These are phyloP conservation scores for Cercospora nicotianae DNA, from an alignment of 2,329 filamentous ascomycete species.

Conservation along the genomic window DNA sequence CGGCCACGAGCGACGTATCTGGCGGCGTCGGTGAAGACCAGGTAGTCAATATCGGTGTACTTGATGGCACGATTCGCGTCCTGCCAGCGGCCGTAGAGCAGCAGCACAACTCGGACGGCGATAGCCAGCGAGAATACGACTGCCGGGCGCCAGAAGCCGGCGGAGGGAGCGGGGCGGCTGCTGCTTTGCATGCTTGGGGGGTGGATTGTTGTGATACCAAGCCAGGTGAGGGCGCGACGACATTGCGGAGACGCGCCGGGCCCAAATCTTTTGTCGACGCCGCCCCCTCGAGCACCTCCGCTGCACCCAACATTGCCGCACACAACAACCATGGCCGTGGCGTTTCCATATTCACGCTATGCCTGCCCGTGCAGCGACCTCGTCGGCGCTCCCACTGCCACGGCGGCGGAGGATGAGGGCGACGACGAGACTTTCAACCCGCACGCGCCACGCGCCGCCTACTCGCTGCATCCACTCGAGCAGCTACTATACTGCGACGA, in stretches of 20 bases:
- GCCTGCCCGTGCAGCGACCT: constrained; percentile 62
- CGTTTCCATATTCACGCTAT: constrained; percentile 65
- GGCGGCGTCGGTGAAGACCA: constrained; percentile 94
- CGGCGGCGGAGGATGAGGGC: constrained; percentile 57
- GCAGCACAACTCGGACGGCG: constrained; percentile 68
- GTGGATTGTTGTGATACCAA: not conserved
- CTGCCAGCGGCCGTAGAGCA: constrained; percentile 89
- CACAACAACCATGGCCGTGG: constrained; percentile 49
- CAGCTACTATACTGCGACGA: constrained; percentile 96
- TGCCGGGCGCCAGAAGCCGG: constrained; percentile 31
- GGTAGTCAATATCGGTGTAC: constrained; percentile 98
- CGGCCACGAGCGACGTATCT: constrained; percentile 67
- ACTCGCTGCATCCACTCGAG: constrained; percentile 88
- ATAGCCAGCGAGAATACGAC: constrained; percentile 50
- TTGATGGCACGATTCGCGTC: constrained; percentile 89
- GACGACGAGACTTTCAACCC: constrained; percentile 86
- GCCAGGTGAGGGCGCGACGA: not conserved
- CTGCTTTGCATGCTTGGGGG: not conserved
- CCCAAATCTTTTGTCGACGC: not conserved
- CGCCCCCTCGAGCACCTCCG: not conserved
- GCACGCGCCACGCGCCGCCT: constrained; percentile 78
- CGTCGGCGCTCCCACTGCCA: constrained; percentile 40
- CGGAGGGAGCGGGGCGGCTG: not conserved
- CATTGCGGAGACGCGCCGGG: not conserved
- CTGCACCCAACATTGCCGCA: not conserved